These are phyloP conservation scores for Pseudozyma flocculosa DNA, from an alignment of 1,284 basidiomycete genomes.

Conservation along the genomic window DNA sequence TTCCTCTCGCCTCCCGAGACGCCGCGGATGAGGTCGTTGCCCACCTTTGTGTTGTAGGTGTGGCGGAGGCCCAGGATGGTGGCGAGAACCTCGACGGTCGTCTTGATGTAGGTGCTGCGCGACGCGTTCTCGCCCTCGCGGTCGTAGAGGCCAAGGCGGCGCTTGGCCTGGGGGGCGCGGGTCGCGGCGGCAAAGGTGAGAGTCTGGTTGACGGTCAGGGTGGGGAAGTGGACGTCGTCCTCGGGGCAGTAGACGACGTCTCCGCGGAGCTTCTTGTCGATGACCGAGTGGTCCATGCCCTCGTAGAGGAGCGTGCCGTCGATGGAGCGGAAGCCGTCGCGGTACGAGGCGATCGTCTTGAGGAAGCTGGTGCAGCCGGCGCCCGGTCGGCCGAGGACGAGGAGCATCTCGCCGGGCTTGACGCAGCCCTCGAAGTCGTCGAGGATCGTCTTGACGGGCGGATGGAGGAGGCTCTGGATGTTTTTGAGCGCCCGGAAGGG, in stretches of 20 bases:
- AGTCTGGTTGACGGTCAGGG: slow-evolving; percentile 46
- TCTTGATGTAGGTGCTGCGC: slow-evolving; percentile 18
- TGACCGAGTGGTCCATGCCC: slow-evolving; percentile 41
- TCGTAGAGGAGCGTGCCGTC: slow-evolving; percentile 44
- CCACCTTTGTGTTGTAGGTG: slow-evolving; percentile 58
- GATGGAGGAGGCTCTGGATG: slow-evolving; percentile 22
- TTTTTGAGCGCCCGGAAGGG: slow-evolving; percentile 22
- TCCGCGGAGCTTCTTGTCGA: slow-evolving; percentile 64
- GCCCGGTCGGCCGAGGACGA: slow-evolving; percentile 52
- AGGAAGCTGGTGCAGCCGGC: slow-evolving; percentile 48
- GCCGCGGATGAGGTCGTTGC: slow-evolving; percentile 44
- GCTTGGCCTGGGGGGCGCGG: slow-evolving; percentile 36
- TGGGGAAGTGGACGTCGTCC: slow-evolving; percentile 48
- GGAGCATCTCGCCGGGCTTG: slow-evolving; percentile 53
- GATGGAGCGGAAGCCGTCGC: slow-evolving; percentile 48
- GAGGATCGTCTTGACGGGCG: slow-evolving; percentile 39
- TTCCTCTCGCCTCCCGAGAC: slow-evolving; percentile 61
- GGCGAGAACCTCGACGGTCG: slow-evolving; percentile 39
- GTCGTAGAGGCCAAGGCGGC: slow-evolving; percentile 19
- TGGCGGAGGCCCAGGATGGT: slow-evolving; percentile 48
- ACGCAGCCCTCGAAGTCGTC: slow-evolving; percentile 41
- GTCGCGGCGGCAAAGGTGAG: slow-evolving; percentile 31
- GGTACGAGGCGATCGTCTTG: slow-evolving; percentile 48
- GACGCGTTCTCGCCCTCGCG: slow-evolving; percentile 12
- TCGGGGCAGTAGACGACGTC: slow-evolving; percentile 66